These are phyloP conservation scores for Salix koriyanagi DNA, from an alignment of 345 rosid genomes.

Conservation along the genomic window DNA sequence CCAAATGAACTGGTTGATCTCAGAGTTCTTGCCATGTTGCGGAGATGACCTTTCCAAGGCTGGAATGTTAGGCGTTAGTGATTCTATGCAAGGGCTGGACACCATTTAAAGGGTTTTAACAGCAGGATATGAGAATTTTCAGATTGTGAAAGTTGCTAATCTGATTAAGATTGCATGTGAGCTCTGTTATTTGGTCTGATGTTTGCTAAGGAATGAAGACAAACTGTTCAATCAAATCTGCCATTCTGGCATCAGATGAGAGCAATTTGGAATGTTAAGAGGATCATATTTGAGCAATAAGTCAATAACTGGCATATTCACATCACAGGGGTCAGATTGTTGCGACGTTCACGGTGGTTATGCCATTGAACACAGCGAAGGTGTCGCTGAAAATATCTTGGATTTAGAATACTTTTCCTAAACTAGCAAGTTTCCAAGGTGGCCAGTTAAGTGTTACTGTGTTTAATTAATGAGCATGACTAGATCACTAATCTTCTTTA, in stretches of 20 bases:
- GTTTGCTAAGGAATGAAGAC: background rate
- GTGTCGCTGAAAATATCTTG: background rate
- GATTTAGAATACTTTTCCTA: background rate
- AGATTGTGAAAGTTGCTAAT: background rate
- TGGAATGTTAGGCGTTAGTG: background rate
- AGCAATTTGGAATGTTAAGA: background rate
- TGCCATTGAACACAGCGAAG: background rate
- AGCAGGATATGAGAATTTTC: background rate
- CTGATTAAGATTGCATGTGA: background rate
- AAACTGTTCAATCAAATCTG: background rate
- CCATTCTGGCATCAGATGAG: background rate
- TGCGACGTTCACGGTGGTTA: background rate
- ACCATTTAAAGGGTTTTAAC: background rate
- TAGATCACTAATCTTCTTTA: background rate
- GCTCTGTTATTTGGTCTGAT: background rate
- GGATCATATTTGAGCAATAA: background rate
- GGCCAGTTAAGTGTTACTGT: background rate
- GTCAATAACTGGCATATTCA: background rate
- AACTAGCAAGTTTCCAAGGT: background rate
- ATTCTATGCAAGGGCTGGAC: background rate
- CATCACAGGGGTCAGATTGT: background rate
- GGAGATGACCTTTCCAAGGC: background rate
- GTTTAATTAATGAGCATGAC: background rate
- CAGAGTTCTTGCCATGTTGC: too few species aligned
- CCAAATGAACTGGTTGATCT: too few species aligned